Percentiles rank a stretch among this genome's conserved stretches.
Conservation (phyloP, 1,139 yeast species). For the Geotrichum klebahnii region DNA sequence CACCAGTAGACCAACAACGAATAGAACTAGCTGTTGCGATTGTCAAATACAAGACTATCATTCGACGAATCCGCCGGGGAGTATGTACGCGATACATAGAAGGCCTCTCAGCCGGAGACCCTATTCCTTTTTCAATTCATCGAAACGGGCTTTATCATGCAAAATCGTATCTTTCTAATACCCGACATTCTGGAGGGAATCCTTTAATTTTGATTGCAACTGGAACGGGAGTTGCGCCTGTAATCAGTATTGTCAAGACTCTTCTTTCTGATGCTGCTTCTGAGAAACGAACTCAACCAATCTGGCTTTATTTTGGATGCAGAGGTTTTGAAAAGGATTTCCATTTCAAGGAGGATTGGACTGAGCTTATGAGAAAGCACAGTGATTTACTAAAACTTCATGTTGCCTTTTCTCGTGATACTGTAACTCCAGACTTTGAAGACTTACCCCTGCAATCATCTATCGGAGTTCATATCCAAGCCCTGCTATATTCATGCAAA, state of each 20-base stretch:
- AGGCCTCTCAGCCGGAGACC: constrained; percentile 46
- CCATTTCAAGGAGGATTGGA: constrained; percentile 58
- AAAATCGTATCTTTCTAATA: constrained; percentile 32
- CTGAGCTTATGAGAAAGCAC: constrained; percentile 22
- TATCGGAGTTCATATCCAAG: constrained; percentile 62
- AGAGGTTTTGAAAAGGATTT: constrained; percentile 64
- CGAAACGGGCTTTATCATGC: constrained; percentile 27
- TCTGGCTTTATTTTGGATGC: constrained; percentile 68
- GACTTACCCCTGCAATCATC: background rate
- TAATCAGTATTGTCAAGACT: constrained; percentile 35
- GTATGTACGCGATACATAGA: constrained; percentile 78
- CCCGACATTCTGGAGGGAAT: constrained; percentile 32
- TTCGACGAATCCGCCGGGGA: constrained; percentile 73
- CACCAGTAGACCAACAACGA: constrained; percentile 37
- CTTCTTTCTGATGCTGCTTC: constrained; percentile 11
- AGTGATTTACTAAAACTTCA: constrained; percentile 27
- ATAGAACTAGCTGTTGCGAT: constrained; percentile 72
- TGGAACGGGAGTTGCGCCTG: constrained; percentile 92
- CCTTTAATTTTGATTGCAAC: constrained; percentile 78
- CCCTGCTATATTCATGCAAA: constrained; percentile 51
- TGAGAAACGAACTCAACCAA: constrained; percentile 17
- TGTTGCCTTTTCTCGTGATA: constrained; percentile 21
- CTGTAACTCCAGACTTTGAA: background rate
- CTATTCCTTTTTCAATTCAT: constrained; percentile 54
- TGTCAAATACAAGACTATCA: constrained; percentile 80